Base-by-base conservation (phyloP, 768 basidiomycete species). In the Saitozyma podzolica region DNA sequence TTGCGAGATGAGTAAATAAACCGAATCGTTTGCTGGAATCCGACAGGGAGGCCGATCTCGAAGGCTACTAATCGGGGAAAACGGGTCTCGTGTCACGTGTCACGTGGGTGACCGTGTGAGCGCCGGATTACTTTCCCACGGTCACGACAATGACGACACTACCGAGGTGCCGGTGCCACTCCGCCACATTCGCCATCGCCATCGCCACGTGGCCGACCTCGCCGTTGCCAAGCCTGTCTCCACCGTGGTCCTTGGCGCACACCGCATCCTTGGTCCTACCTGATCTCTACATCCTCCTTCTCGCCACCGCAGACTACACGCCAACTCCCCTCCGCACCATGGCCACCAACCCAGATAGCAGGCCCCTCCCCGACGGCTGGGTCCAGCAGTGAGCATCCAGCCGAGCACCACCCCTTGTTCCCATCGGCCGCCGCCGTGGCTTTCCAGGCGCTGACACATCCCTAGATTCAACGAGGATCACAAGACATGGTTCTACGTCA, bases 401-500 rank as follows among this genome's bases (percentile, higher is more conserved):
- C n/a, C n/a, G n/a, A n/a, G n/a, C n/a, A 52, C 19, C 9, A 52
- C 50, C 11, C 13, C 41, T 8, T 42, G 54, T 40, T 39, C 37
- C 49, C 16, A 8, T 9, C 9, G 16, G 48, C 9, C 17, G 13
- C 40, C 11, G 13, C 9, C 54, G n/a, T n/a, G n/a, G 6, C 45
- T 47, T 11, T 6, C 11, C 1, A 3, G 45, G 41, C 14, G 16
- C 10, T 40, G 50, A 17, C 58, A 6, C 43, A 11, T 14, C n/a
- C 51, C 53, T 50, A 74, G 73, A 45, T 74, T 70, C 63, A 72
- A 75, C 63, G 66, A 68, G 40, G 64, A 72, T 14, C 61, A 76
- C 63, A 70, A 76, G 51, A 50, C 73, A 0, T 76, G 75, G 75
- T 76, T 76, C 59, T 76, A 76, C 59, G 70, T 76, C 10, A 70